Base-by-base conservation (phyloP, 768 basidiomycete genomes). In the Lentinula sp. region DNA sequence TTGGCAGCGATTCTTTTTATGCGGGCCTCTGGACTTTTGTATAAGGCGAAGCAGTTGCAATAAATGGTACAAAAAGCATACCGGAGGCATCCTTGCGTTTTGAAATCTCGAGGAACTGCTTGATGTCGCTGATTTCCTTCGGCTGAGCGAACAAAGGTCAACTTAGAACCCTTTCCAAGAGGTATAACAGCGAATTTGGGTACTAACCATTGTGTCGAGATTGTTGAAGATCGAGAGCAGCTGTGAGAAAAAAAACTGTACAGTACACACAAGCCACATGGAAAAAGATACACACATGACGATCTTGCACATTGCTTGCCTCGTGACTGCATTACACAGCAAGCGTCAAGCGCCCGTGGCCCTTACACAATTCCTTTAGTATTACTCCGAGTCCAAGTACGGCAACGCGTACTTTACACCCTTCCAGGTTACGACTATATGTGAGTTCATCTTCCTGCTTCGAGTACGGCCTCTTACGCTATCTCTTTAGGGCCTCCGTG, bases 111-210 rank as follows among this genome's bases (percentile, higher is more conserved):
- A 98, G 91, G 82, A 98, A 98, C 77, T 92, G 83, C 82, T 98
- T 99, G 85, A 98, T 98, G 78, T 98, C 95, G 69, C 84, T 83
- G 81, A 99, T 88, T 86, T 98, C 92, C 81, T 97, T 95, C 63
- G 96, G 95, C 96, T 98, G 70, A 2, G 57, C 39, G 39, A 61
- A 6, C 9, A 35, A 23, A 32, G 4, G 1, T 16, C 4, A 37
- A 9, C 5, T 39, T 15, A 33, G 42, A 23, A 37, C 57, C n/a
- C 6, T 28, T 28, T 15, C 2, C 33, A 36, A 15, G 23, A 13
- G 9, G 16, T 18, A 48, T 18, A 33, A 35, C 32, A 45, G 18
- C 4, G 33, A 35, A 8, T 20, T 36, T 6, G 12, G 13, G 35
- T 15, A 51, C 52, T 54, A 2, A 61, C 60, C 60, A 56, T 56